These are phyloP conservation scores for Bruguiera gymnorhiza DNA, from an alignment of 345 rosid species.

Conservation along the genomic window DNA sequence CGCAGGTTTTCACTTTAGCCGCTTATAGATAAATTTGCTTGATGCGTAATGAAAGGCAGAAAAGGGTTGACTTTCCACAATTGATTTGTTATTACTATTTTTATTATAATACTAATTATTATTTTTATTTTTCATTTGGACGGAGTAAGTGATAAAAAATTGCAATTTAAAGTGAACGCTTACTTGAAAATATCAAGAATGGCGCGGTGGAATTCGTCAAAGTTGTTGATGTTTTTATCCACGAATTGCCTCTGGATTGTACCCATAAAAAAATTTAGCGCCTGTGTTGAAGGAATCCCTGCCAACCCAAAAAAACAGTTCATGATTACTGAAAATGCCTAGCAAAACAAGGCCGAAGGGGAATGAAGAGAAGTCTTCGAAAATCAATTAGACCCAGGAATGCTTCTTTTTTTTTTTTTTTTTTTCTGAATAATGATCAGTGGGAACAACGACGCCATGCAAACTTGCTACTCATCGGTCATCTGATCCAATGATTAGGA, in stretches of 20 bases:
- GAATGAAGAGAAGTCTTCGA: background rate
- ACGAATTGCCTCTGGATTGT: constrained; percentile 59
- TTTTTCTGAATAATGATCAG: too few relatives aligned
- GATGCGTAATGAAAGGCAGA: too few relatives aligned
- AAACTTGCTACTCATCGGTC: too few relatives aligned
- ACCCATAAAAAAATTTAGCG: constrained; percentile 57
- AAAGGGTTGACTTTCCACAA: background rate
- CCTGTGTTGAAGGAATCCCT: constrained; percentile 57
- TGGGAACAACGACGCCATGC: too few relatives aligned
- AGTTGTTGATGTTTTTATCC: constrained; percentile 43
- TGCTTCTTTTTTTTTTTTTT: too few relatives aligned
- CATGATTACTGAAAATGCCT: background rate
- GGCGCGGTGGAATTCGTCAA: constrained; percentile 66
- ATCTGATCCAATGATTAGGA: too few relatives aligned
- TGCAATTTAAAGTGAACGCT: background rate
- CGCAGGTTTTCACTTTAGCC: too few relatives aligned
- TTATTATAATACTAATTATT: background rate
- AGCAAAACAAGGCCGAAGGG: background rate
- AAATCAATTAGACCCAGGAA: background rate
- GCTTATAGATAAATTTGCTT: too few relatives aligned
- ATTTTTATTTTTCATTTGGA: background rate
- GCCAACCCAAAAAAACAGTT: background rate
- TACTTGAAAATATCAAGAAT: constrained; percentile 79
- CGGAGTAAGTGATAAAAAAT: background rate
- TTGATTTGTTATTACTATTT: background rate